phyloP scores from a whole-genome alignment of 805 yeast species.

The Candida corydali region DNA sequence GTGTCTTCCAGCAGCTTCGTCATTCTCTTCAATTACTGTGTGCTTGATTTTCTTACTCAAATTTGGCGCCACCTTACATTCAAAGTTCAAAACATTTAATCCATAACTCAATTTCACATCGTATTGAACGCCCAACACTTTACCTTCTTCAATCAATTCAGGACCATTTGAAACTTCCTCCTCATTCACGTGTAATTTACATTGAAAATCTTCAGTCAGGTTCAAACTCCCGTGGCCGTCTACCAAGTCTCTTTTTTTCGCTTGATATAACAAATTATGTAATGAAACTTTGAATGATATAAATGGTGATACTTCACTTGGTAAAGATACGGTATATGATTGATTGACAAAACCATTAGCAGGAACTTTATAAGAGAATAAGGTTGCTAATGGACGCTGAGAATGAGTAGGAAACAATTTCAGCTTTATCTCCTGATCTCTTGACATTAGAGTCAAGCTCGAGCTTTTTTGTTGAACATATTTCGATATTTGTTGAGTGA shows the following conservation, averaged over 20 bases:
- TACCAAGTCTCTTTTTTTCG: slow-evolving; percentile 28
- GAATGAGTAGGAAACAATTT: slow-evolving; percentile 31
- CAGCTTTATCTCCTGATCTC: slow-evolving; percentile 22
- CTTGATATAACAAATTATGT: slow-evolving; percentile 28
- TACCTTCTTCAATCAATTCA: slow-evolving; percentile 26
- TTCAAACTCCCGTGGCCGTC: slow-evolving; percentile 29
- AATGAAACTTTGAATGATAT: slow-evolving; percentile 31
- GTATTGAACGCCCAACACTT: slow-evolving; percentile 25
- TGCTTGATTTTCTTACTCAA: slow-evolving; percentile 34
- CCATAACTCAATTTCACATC: slow-evolving; percentile 40
- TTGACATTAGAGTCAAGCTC: slow-evolving; percentile 12
- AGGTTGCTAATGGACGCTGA: slow-evolving; percentile 21
- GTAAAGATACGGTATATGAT: slow-evolving; percentile 34
- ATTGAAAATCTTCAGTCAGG: slow-evolving; percentile 39
- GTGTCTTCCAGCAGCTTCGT: slow-evolving; percentile 35
- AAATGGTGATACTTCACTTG: slow-evolving; percentile 32
- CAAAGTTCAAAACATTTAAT: slow-evolving; percentile 35
- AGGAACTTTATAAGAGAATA: slow-evolving; percentile 36
- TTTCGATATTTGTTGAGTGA: slow-evolving; percentile 11
- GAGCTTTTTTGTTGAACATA: slow-evolving; percentile 13
- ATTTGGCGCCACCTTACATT: slow-evolving; percentile 38
- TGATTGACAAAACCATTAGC: slow-evolving; percentile 38
- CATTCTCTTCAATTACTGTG: slow-evolving; percentile 14
- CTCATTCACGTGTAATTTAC: slow-evolving; percentile 34
- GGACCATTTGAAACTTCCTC: slow-evolving; percentile 32